Conservation (phyloP, 2,329 filamentous ascomycete genomes). For the Exophiala xenobiotica region DNA sequence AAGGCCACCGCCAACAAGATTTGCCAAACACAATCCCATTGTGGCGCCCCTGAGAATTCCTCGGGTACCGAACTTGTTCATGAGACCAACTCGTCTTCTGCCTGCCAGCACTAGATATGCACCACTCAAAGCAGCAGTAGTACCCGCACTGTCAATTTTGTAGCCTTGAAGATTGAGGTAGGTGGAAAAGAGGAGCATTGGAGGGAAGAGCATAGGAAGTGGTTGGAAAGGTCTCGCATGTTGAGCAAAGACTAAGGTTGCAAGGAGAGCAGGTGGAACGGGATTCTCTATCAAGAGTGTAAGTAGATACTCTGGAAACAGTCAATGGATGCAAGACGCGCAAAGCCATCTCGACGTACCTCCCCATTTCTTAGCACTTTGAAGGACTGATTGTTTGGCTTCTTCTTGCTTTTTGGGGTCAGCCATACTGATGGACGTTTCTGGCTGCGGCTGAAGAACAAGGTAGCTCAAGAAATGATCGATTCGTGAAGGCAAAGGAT, state of each 20-base stretch:
- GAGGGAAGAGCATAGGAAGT: constrained; percentile 67
- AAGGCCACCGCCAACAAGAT: constrained; percentile 47
- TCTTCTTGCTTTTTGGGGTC: constrained; percentile 23
- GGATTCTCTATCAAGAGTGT: constrained; percentile 54
- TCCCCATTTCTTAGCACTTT: constrained; percentile 31
- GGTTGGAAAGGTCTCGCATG: constrained; percentile 65
- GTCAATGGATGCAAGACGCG: constrained; percentile 20
- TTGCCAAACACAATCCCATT: constrained; percentile 47
- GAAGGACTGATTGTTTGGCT: constrained; percentile 25
- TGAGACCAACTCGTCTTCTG: constrained; percentile 52
- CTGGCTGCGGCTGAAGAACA: not conserved
- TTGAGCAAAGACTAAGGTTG: constrained; percentile 65
- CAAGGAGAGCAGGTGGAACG: constrained; percentile 63
- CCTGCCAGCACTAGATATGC: constrained; percentile 64
- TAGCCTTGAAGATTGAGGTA: constrained; percentile 65
- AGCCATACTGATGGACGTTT: constrained; percentile 11
- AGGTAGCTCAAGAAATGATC: not conserved
- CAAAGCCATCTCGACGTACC: constrained; percentile 21
- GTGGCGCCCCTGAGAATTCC: constrained; percentile 47
- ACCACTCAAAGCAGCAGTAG: constrained; percentile 64
- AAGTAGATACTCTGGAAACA: constrained; percentile 26
- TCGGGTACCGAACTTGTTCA: constrained; percentile 46
- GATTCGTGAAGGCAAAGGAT: not conserved
- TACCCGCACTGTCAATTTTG: constrained; percentile 62
- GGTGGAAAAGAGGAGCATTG: constrained; percentile 63